Evolutionary conservation across 2,329 filamentous ascomycete genomes (phyloP).

Genomic region (Rutstroemia sp.): DNA sequence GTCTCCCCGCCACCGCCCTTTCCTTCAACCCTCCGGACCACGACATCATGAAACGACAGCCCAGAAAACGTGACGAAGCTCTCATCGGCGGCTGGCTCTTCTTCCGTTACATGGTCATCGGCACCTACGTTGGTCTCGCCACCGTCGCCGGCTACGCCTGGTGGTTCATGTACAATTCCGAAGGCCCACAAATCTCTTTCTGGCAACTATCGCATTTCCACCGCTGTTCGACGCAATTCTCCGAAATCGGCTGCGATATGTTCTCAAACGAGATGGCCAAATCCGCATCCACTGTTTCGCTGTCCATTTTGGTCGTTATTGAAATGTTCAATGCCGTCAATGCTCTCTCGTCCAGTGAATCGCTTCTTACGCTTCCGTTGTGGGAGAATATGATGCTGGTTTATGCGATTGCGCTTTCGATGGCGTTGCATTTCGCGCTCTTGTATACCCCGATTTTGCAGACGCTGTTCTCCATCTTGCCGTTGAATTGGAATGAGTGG

Average conservation of each 20-base stretch:
- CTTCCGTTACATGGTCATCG: conserved; percentile 94
- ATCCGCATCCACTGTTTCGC: conserved; percentile 84
- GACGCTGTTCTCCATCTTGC: conserved; percentile 81
- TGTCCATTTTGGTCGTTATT: conserved; percentile 90
- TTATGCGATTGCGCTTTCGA: conserved; percentile 85
- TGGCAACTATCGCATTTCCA: conserved; percentile 90
- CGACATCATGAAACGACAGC: conserved; percentile 91
- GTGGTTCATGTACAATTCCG: conserved; percentile 97
- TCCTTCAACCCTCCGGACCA: conserved; percentile 99
- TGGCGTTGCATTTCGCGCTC: conserved; percentile 90
- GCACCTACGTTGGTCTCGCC: conserved; percentile 86
- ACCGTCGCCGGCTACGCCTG: conserved; percentile 98
- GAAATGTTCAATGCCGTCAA: conserved; percentile 99
- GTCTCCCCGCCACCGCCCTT: conserved; percentile 88
- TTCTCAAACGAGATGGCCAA: conserved; percentile 82
- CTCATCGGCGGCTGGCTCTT: conserved; percentile 95
- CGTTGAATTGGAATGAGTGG: conserved; percentile 83
- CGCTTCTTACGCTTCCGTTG: conserved; percentile 83
- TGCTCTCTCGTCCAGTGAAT: conserved; percentile 90
- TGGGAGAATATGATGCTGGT: conserved; percentile 99
- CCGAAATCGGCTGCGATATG: conserved; percentile 86
- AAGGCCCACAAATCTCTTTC: conserved; percentile 87
- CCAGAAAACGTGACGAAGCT: conserved; percentile 84
- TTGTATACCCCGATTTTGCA: conserved; percentile 89
- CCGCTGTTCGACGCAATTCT: conserved; percentile 76